These are phyloP conservation scores for Solanum chacoense DNA, from an alignment of 305 asterid genomes.

Conservation along the genomic window DNA sequence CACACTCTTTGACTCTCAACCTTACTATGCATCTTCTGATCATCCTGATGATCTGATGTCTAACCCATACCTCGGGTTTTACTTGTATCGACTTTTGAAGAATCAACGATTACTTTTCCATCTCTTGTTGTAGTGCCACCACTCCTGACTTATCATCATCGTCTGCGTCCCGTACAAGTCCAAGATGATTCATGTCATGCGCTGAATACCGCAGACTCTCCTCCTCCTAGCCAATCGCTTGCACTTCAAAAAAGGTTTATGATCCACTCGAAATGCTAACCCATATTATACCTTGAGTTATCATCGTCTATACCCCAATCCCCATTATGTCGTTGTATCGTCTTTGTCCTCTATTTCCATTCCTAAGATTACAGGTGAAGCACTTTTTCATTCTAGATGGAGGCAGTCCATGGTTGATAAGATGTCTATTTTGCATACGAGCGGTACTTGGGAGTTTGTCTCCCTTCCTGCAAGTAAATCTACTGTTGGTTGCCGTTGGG, in stretches of 20 bases:
- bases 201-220: not conserved
- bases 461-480: not conserved
- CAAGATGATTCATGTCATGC: not conserved
- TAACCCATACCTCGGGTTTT: not conserved
- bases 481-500: not conserved
- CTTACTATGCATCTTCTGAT: not conserved
- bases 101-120: not conserved
- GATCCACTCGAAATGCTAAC: not conserved
- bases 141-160: not conserved
- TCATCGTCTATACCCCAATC: not conserved
- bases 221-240: not conserved
- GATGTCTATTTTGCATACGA: not conserved
- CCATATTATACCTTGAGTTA: not conserved
- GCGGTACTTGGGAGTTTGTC: not conserved
- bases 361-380: not conserved
- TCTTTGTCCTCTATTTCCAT: not conserved
- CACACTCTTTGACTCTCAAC: not conserved
- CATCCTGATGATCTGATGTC: not conserved
- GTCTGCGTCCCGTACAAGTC: not conserved
- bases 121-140: not conserved
- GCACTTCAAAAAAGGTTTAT: not conserved
- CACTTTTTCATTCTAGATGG: not conserved
- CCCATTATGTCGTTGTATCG: not conserved
- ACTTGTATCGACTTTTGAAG: not conserved
- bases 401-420: not conserved